Evolutionary conservation across 768 basidiomycete genomes (phyloP), one percentile per base, ranked within the genome.

Genomic region (Phylloporus sp.): DNA sequence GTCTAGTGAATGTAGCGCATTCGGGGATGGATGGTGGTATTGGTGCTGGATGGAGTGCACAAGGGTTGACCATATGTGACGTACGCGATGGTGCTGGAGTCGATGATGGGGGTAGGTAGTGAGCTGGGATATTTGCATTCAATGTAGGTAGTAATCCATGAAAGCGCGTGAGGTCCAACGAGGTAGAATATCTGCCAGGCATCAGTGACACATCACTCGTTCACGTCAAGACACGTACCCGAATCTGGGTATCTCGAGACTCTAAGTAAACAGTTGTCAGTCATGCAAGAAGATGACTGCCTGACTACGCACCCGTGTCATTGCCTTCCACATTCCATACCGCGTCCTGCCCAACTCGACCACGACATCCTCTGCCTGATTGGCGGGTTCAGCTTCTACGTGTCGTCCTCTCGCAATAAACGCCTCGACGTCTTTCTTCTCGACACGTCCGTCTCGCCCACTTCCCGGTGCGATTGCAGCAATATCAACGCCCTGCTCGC

Each of bases 251-350:
- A 92, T 86, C 57, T 86, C 80, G 43, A 93, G 73, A 56, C 89
- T 89, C 89, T 90, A 54, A 6, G 44, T 15, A 27, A 23, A 18
- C n/a, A 17, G 28, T 20, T 6, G 4, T 56, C 17, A 56, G 38
- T 9, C 7, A 27, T 0, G 6, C 15, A 21, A 1, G 17, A 11
- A 17, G 10, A 38, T 3, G 10, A 28, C n/a, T 2, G 37, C 21
- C 3, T 31, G 17, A 34, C 17, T 52, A 45, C 69, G 22, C 39
- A 83, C 88, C 78, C 87, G 88, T 9, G 74, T 78, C 90, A 93
- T 93, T 3, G 88, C 85, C 55, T 87, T 88, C 83, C 81, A 93
- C 90, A 93, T 94, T 9, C 81, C 82, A 59, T 81, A 79, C 44
- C 90, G 72, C 13, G 87, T 90, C 53, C 88, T 71, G 5, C 81